These are phyloP conservation scores for Raffaelea arxii DNA, from an alignment of 2,329 filamentous ascomycete species.

Conservation along the genomic window DNA sequence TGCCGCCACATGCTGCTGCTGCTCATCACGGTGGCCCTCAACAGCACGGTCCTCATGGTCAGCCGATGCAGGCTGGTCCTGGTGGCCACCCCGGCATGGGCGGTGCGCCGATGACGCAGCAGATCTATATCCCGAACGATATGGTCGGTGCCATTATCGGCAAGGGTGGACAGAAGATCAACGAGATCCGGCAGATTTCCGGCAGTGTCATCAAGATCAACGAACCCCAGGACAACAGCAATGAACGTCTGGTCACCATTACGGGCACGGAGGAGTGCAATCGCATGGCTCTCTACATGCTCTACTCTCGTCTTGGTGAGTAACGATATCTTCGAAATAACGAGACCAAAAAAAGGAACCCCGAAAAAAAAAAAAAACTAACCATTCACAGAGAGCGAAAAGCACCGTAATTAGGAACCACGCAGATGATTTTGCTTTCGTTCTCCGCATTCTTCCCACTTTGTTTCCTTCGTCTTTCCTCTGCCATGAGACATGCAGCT, in stretches of 20 bases:
- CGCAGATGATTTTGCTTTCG: not conserved
- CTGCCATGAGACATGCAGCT: no score
- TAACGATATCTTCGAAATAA: no score
- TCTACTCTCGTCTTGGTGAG: conserved; percentile 91
- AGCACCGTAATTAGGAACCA: conserved; percentile 54
- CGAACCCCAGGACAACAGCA: conserved; percentile 97
- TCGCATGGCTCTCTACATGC: conserved; percentile 99
- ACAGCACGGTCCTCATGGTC: conserved; percentile 56
- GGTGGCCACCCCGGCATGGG: conserved; percentile 51
- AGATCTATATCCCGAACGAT: conserved; percentile 98
- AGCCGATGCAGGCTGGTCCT: conserved; percentile 61
- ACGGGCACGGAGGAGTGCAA: conserved; percentile 98
- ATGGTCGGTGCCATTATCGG: conserved; percentile 99
- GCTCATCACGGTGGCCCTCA: conserved; percentile 42
- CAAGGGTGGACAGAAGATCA: conserved; percentile 98
- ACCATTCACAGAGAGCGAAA: conserved; percentile 55
- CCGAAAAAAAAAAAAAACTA: conserved; percentile 7
- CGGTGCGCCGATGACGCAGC: conserved; percentile 83
- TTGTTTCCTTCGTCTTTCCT: no score
- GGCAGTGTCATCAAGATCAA: conserved; percentile 99
- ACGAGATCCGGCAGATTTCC: conserved; percentile 93
- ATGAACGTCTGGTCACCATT: conserved; percentile 93
- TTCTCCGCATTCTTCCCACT: no score
- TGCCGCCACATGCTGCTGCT: conserved; percentile 62
- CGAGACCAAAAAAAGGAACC: conserved; percentile 3